phyloP scores from a whole-genome alignment of 352 stramenopile genomes.

The Peronospora farinosa region DNA sequence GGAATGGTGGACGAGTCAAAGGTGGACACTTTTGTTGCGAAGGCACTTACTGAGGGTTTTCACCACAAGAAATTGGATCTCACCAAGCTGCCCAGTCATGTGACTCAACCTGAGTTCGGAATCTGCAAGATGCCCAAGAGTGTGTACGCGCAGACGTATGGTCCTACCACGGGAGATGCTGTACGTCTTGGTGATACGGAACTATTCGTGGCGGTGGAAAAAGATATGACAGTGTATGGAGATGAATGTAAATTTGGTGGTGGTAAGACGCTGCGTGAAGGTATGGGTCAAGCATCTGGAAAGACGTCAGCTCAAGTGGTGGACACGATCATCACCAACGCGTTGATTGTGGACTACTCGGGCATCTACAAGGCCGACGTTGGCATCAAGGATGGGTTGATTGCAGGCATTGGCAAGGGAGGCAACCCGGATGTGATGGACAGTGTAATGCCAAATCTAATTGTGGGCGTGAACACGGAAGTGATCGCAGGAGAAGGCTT shows the following conservation, averaged over 20 bases:
- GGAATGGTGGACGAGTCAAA: conserved; percentile 62
- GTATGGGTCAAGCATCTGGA: conserved; percentile 67
- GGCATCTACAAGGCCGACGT: conserved; percentile 95
- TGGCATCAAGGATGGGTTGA: conserved; percentile 90
- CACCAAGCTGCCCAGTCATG: conserved; percentile 17
- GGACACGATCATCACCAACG: conserved; percentile 97
- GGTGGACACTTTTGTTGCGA: conserved; percentile 52
- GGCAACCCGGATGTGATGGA: conserved; percentile 97
- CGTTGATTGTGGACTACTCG: conserved; percentile 92
- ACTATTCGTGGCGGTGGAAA: conserved; percentile 88
- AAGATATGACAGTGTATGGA: conserved; percentile 76
- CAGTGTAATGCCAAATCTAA: conserved; percentile 79
- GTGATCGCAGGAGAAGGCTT: conserved; percentile 95
- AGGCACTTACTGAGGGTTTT: conserved; percentile 46
- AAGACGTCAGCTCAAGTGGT: conserved; percentile 51
- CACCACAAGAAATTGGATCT: conserved; percentile 47
- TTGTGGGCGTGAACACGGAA: conserved; percentile 90
- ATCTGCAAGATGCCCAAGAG: conserved; percentile 52
- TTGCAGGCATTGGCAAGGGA: conserved; percentile 94
- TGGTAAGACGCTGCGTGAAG: conserved; percentile 87
- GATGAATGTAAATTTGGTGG: conserved; percentile 94
- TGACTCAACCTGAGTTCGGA: conserved; percentile 27
- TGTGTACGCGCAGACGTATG: conserved; percentile 89
- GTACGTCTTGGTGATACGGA: conserved; percentile 91
- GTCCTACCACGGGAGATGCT: conserved; percentile 91